Percentiles rank a stretch among this genome's conserved stretches.
Conservation (phyloP, 1,284 basidiomycete genomes). For the Cutaneotrichosporon cyanovorans region DNA sequence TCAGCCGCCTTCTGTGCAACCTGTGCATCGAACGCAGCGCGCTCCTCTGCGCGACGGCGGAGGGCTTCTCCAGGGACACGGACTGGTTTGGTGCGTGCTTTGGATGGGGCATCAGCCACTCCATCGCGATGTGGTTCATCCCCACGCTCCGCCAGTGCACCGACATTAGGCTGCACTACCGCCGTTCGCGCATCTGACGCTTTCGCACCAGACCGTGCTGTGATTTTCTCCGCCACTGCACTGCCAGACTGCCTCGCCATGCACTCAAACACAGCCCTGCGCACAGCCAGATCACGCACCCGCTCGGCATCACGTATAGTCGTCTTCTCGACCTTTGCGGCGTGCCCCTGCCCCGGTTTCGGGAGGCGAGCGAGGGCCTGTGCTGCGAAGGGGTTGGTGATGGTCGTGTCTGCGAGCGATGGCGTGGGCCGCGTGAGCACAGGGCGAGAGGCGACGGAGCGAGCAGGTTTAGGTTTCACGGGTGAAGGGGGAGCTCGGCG, state of each 20-base stretch:
- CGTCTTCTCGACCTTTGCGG: slow-evolving; percentile 12
- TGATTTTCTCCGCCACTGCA: no score
- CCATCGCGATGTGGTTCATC: no score
- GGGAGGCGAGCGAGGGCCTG: slow-evolving; percentile 28
- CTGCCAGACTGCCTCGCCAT: no score
- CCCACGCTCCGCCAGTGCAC: not conserved
- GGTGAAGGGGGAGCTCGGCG: no score
- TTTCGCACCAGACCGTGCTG: no score
- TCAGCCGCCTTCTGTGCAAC: slow-evolving; percentile 10
- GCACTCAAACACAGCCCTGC: slow-evolving; percentile 26
- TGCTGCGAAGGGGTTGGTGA: slow-evolving; percentile 20
- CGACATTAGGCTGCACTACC: no score
- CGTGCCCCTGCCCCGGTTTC: slow-evolving; percentile 19
- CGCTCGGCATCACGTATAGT: slow-evolving; percentile 23
- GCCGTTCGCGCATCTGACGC: no score
- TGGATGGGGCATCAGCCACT: not conserved
- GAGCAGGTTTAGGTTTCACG: no score
- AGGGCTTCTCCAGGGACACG: slow-evolving; percentile 25
- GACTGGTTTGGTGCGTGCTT: not conserved
- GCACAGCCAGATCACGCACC: slow-evolving; percentile 19
- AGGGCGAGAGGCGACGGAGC: no score
- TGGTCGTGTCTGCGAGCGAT: slow-evolving; percentile 18
- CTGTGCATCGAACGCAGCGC: slow-evolving; percentile 19
- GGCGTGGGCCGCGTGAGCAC: slow-evolving; percentile 17
- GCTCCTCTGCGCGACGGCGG: slow-evolving; percentile 15